Conservation (phyloP, 2,329 filamentous ascomycete genomes). For the Dactylellina parvicollis region DNA sequence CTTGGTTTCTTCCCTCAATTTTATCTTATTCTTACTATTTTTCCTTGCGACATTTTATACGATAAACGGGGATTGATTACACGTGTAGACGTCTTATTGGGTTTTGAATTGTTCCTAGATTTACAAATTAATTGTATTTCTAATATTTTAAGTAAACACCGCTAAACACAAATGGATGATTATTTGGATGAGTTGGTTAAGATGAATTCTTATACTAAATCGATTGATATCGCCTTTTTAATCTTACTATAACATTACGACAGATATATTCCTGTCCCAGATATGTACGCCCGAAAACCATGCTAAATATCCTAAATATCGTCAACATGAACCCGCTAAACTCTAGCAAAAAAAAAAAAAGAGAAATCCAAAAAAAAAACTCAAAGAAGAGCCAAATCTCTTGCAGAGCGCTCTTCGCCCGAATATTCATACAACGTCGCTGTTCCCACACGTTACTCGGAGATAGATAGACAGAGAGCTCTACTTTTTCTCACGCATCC, state of each 20-base stretch:
- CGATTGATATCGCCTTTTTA: neutral
- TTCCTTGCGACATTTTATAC: neutral
- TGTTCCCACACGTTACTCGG: neutral
- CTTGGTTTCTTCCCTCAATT: neutral
- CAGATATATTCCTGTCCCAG: neutral
- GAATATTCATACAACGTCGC: neutral
- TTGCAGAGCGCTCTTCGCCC: neutral
- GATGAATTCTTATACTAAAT: too few species aligned
- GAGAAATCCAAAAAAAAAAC: neutral
- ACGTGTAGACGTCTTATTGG: slow-evolving; percentile 19
- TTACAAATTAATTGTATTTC: neutral
- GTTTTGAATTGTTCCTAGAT: slow-evolving; percentile 4
- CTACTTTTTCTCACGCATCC: neutral
- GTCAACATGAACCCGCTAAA: slow-evolving; percentile 18
- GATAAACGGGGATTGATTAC: slow-evolving; percentile 32
- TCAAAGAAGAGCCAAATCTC: too few species aligned
- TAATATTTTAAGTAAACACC: neutral
- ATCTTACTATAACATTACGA: too few species aligned
- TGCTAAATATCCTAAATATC: slow-evolving; percentile 12
- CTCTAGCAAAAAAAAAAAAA: neutral
- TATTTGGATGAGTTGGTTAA: neutral
- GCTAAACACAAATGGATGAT: too few species aligned
- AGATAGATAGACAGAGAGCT: neutral
- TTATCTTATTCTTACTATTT: neutral
- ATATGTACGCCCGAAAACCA: neutral